phyloP scores from a whole-genome alignment of 2,329 filamentous ascomycete species.

The Curvularia spicifera region DNA sequence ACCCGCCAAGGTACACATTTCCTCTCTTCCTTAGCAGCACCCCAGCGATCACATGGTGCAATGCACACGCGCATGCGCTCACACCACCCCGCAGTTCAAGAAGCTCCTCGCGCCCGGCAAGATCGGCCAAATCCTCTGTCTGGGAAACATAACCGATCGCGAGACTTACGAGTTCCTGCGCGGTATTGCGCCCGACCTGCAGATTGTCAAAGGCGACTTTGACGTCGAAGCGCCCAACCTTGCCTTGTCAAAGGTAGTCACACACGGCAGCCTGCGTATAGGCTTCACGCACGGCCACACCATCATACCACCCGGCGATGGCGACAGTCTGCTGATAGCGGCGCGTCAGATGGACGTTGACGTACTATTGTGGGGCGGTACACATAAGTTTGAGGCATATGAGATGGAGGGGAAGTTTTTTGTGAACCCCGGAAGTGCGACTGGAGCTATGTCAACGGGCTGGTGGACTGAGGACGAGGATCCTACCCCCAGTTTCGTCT shows the following conservation, averaged over 20 bases:
- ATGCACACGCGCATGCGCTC: slow-evolving; percentile 5
- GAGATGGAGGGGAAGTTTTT: slow-evolving; percentile 76
- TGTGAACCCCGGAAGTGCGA: slow-evolving; percentile 72
- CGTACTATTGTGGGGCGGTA: slow-evolving; percentile 72
- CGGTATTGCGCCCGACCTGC: slow-evolving; percentile 65
- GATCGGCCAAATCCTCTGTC: slow-evolving; percentile 64
- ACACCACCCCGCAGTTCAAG: slow-evolving; percentile 50
- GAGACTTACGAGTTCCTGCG: slow-evolving; percentile 65
- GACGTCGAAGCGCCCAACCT: slow-evolving; percentile 71
- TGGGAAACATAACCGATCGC: slow-evolving; percentile 64
- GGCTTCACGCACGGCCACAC: slow-evolving; percentile 75
- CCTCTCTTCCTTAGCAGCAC: background rate
- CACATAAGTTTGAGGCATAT: slow-evolving; percentile 73
- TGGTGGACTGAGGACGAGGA: slow-evolving; percentile 67
- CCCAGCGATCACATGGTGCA: slow-evolving; percentile 6
- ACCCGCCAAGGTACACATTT: slow-evolving; percentile 48
- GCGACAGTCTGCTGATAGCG: slow-evolving; percentile 70
- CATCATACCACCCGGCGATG: slow-evolving; percentile 72
- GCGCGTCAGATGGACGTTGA: slow-evolving; percentile 75
- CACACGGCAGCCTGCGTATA: slow-evolving; percentile 71
- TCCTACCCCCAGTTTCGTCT: slow-evolving; percentile 86
- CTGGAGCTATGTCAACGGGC: slow-evolving; percentile 67
- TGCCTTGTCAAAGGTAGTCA: slow-evolving; percentile 71
- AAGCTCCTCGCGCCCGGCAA: slow-evolving; percentile 65
- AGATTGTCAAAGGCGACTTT: slow-evolving; percentile 74